Base-by-base conservation (phyloP, 2,329 filamentous ascomycete genomes). In the Remersonia thermophila region DNA sequence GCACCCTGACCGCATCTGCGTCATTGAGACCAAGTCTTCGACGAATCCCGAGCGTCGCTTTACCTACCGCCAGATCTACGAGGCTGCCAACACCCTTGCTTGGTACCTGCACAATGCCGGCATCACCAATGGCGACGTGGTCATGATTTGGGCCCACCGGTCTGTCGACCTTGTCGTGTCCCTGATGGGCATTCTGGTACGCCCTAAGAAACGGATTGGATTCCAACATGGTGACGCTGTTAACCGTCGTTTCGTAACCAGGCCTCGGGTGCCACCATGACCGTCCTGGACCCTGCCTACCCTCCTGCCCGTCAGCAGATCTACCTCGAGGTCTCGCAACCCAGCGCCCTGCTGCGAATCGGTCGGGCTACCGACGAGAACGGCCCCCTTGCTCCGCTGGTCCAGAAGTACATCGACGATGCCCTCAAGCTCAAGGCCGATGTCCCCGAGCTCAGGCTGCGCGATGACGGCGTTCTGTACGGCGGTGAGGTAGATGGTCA, bases 61-160 rank as follows among this genome's bases (percentile, higher is more conserved):
- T 58, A 89, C 77, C 16, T 96, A 95, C 57, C 66, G 67, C 46
- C 83, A 93, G 51, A 94, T 96, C 53, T 71, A 86, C 53, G 81
- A 94, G 61, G 79, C 80, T 0, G 81, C 83, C 20, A 93, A 93
- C 55, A 67, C 75, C 13, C 58, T 95, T 6, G 83, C 85, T 15
- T 77, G 93, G 59, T 73, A 93, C 53, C 68, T 95, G 14, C 71
- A 81, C 36, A 67, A 79, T 34, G 69, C 76, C 50, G 86, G 87
- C 39, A 67, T 85, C 44, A 67, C 77, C 40, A 67, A 76, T 47
- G 86, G 85, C 7, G 86, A 96, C 53, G 86, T 94, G 2, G 85
- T 94, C 50, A 93, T 94, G 83, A 83, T 91, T 44, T 95, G 78
- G 54, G 84, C 84, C 38, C 73, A 94, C 59, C 76, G 87, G 39